Evolutionary conservation across 2,329 filamentous ascomycete species (phyloP).

Genomic region (Rhynchosporium agropyri): DNA sequence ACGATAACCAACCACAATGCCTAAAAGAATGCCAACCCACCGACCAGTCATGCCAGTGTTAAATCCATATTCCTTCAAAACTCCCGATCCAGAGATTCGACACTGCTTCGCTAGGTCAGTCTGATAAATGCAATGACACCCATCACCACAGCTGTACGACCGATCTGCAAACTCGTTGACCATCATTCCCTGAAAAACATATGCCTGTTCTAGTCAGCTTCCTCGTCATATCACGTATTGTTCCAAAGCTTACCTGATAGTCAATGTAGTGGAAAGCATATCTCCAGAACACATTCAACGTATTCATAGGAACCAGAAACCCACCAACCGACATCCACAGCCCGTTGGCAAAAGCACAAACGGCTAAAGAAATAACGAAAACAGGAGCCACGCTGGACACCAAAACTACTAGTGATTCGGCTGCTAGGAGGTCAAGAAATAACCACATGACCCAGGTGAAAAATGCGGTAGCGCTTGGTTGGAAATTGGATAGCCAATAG

Average conservation of each 20-base stretch:
- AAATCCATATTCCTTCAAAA: conserved; percentile 73
- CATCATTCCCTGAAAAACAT: conserved; percentile 93
- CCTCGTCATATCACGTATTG: no score
- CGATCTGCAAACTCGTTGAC: conserved; percentile 77
- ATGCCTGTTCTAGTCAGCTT: conserved; percentile 46
- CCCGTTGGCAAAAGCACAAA: conserved; percentile 84
- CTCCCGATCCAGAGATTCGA: conserved; percentile 69
- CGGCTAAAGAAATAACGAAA: conserved; percentile 78
- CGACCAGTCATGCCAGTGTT: conserved; percentile 61
- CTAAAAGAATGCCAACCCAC: conserved; percentile 77
- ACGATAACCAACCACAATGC: conserved; percentile 74
- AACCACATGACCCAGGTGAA: conserved; percentile 82
- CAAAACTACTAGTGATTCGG: conserved; percentile 80
- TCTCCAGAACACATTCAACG: conserved; percentile 81
- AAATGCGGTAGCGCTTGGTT: conserved; percentile 65
- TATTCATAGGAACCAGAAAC: conserved; percentile 73
- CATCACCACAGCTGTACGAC: conserved; percentile 59
- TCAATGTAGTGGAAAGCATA: conserved; percentile 90
- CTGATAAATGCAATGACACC: conserved; percentile 67
- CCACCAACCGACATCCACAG: conserved; percentile 88
- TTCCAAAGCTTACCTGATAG: conserved; percentile 61
- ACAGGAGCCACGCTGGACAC: conserved; percentile 72
- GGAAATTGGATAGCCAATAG: conserved; percentile 82
- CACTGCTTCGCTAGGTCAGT: conserved; percentile 65
- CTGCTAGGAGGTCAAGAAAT: conserved; percentile 80